These are phyloP conservation scores for Teunomyces cretensis DNA, from an alignment of 805 yeast species.

Conservation along the genomic window DNA sequence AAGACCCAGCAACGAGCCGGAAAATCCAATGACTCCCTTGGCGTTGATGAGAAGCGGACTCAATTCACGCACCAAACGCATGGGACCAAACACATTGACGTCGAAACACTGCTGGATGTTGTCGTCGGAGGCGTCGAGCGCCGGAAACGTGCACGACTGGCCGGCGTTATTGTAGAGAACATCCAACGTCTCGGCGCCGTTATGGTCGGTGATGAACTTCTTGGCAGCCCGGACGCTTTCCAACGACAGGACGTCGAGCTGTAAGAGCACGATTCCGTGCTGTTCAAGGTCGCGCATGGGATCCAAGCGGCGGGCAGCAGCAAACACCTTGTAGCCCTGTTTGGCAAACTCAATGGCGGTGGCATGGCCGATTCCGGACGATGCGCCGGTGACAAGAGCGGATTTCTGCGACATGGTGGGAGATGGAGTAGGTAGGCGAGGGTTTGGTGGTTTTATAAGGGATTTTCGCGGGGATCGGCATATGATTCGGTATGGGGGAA, in stretches of 20 bases:
- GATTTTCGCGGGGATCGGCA: neutral
- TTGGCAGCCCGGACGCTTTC: constrained; percentile 49
- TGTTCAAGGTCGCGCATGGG: constrained; percentile 53
- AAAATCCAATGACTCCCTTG: constrained; percentile 67
- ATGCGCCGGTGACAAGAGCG: constrained; percentile 59
- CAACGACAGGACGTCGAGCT: constrained; percentile 57
- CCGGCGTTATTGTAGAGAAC: constrained; percentile 76
- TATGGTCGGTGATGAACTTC: constrained; percentile 38
- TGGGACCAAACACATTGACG: constrained; percentile 71
- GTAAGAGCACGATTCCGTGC: constrained; percentile 46
- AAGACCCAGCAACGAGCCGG: constrained; percentile 70
- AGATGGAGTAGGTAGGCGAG: neutral
- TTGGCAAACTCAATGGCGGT: constrained; percentile 49
- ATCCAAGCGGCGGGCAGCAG: constrained; percentile 68
- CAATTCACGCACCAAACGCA: constrained; percentile 61
- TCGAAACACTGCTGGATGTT: constrained; percentile 50
- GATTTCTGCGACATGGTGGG: constrained; percentile 23
- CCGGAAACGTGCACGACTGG: constrained; percentile 70
- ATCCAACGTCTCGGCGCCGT: constrained; percentile 51
- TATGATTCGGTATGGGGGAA: neutral
- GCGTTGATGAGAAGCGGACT: constrained; percentile 56
- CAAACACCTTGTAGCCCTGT: constrained; percentile 61
- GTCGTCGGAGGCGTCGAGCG: constrained; percentile 61
- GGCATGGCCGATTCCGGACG: constrained; percentile 56
- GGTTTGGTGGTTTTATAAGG: too few relatives aligned